These are phyloP conservation scores for Kazachstania taianensis DNA, from an alignment of 805 yeast species.

Conservation along the genomic window DNA sequence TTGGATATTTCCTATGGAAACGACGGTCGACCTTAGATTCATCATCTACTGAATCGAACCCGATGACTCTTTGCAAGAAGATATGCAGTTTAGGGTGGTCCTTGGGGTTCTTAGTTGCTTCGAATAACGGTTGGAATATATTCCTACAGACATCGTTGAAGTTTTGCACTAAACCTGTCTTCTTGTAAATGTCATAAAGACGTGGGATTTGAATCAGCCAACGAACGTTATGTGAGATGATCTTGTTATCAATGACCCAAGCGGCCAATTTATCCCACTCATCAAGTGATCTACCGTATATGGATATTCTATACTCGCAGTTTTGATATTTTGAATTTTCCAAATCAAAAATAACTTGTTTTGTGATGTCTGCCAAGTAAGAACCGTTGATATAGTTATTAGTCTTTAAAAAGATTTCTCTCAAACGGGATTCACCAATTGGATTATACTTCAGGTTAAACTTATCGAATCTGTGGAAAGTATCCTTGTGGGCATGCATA, in stretches of 20 bases:
- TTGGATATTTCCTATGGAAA: conserved; percentile 71
- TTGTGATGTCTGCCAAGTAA: conserved; percentile 87
- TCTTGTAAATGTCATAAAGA: conserved; percentile 79
- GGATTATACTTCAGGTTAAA: conserved; percentile 96
- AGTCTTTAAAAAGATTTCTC: conserved; percentile 93
- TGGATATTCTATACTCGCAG: conserved; percentile 92
- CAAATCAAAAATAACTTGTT: conserved; percentile 87
- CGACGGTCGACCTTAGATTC: conserved; percentile 87
- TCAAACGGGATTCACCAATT: conserved; percentile 91
- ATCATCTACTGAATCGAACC: conserved; percentile 97
- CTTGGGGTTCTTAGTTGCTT: conserved; percentile 76
- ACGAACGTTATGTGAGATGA: conserved; percentile 86
- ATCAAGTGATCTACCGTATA: conserved; percentile 78
- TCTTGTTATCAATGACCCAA: conserved; percentile 91
- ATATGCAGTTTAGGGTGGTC: conserved; percentile 85
- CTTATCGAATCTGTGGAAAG: conserved; percentile 96
- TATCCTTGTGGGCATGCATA: conserved; percentile 98
- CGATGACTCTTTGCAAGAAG: conserved; percentile 87
- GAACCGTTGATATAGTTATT: conserved; percentile 85
- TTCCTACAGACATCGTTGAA: conserved; percentile 74
- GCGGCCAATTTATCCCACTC: conserved; percentile 95
- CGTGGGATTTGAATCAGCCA: conserved; percentile 97
- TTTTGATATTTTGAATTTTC: conserved; percentile 94
- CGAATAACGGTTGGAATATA: conserved; percentile 79
- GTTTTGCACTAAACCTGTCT: conserved; percentile 52